These are phyloP conservation scores for Blastomyces parvus DNA, from an alignment of 2,329 filamentous ascomycete species.

Conservation along the genomic window DNA sequence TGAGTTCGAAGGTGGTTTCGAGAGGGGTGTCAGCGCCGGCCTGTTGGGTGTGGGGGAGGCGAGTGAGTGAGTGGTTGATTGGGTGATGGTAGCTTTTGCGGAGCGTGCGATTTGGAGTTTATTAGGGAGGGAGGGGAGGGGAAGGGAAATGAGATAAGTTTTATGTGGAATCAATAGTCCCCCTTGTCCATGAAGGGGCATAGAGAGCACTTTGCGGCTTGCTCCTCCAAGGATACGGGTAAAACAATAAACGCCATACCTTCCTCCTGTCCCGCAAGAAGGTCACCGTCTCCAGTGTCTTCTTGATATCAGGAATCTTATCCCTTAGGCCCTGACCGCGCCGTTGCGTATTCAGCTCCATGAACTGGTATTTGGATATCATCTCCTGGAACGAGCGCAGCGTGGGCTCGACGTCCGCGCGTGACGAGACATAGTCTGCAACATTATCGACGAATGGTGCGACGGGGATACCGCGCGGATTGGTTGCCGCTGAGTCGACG, in stretches of 20 bases:
- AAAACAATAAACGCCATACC: slow-evolving; percentile 35
- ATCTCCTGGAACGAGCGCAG: slow-evolving; percentile 40
- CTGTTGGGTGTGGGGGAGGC: slow-evolving; percentile 11
- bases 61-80: neutral
- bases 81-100: neutral
- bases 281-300: slow-evolving; percentile 82
- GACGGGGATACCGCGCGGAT: slow-evolving; percentile 38
- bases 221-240: neutral
- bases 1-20: slow-evolving; percentile 89
- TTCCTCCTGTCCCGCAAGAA: slow-evolving; percentile 72
- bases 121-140: neutral
- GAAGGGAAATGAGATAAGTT: no score
- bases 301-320: slow-evolving; percentile 95
- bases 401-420: slow-evolving; percentile 38
- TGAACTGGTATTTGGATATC: slow-evolving; percentile 94
- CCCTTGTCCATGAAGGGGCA: no score
- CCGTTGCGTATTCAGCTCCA: slow-evolving; percentile 88
- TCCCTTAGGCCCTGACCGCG: slow-evolving; percentile 73
- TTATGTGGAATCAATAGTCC: no score
- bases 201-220: no score
- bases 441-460: slow-evolving; percentile 42
- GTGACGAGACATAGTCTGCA: slow-evolving; percentile 37
- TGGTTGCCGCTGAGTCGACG: slow-evolving; percentile 25
- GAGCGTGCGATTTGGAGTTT: neutral
- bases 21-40: slow-evolving; percentile 48